A percentile compares a stretch with the other conserved stretches of the same genome.
Conservation (phyloP, 345 rosid genomes). For the Mallotus nudiflorus region DNA sequence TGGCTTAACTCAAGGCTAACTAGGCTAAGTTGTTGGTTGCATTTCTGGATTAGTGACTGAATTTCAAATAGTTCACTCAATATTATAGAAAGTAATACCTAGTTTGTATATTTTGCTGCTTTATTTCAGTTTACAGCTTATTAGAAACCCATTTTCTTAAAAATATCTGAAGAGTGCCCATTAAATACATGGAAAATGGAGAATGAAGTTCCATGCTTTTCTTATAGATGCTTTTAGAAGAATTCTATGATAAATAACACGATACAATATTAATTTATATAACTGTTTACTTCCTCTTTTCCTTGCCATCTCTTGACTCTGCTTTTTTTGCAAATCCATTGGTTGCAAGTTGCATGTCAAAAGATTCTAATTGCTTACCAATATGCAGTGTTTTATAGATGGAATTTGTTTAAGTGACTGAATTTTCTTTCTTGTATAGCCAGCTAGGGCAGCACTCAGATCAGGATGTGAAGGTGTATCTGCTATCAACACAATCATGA, state of each 20-base stretch:
- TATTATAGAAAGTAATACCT: neutral
- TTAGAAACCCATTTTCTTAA: neutral
- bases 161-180: neutral
- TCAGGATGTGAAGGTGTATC: conserved; percentile 86
- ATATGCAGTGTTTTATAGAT: neutral
- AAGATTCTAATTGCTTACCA: neutral
- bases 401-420: conserved; percentile 10
- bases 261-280: too few species aligned
- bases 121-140: neutral
- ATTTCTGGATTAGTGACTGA: too few species aligned
- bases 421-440: conserved; percentile 43
- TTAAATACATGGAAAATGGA: neutral
- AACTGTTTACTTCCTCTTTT: too few species aligned
- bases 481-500: conserved; percentile 95
- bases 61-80: neutral
- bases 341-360: neutral
- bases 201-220: neutral
- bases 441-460: conserved; percentile 79
- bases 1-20: too few species aligned
- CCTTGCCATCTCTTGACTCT: too few species aligned
- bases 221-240: too few species aligned
- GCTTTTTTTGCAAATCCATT: neutral
- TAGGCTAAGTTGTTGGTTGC: too few species aligned
- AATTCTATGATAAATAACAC: too few species aligned
- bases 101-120: neutral